phyloP scores from a whole-genome alignment of 2,329 filamentous ascomycete genomes.

The Phyllachora maydis region DNA sequence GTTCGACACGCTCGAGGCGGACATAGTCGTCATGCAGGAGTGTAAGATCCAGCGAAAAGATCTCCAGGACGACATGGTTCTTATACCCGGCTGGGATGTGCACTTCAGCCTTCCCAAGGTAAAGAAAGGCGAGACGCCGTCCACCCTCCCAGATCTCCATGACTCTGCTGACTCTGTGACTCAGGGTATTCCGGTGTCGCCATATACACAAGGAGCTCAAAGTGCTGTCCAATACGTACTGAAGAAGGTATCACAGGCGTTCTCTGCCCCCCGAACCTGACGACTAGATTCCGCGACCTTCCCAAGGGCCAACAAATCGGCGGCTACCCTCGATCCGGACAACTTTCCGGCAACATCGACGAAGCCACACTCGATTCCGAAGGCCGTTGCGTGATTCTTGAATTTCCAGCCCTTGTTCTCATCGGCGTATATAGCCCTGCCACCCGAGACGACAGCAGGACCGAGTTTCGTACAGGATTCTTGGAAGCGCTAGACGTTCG shows the following conservation, averaged over 20 bases:
- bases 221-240: constrained; percentile 68
- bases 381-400: constrained; percentile 74
- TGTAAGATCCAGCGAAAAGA: constrained; percentile 92
- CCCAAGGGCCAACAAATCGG: constrained; percentile 61
- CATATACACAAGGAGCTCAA: constrained; percentile 78
- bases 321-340: constrained; percentile 56
- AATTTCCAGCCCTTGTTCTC: constrained; percentile 88
- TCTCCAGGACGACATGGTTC: constrained; percentile 82
- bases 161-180: constrained; percentile 2
- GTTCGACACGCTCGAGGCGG: constrained; percentile 84
- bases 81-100: constrained; percentile 88
- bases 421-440: constrained; percentile 87
- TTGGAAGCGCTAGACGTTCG: constrained; percentile 62
- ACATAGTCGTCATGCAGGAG: constrained; percentile 91
- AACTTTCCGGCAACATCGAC: constrained; percentile 55
- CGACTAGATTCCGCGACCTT: constrained; percentile 52
- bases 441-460: constrained; percentile 63
- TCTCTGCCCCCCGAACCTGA: constrained; percentile 51
- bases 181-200: constrained; percentile 91
- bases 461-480: constrained; percentile 67
- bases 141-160: not conserved
- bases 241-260: constrained; percentile 87
- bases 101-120: constrained; percentile 84
- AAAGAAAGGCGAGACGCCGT: constrained; percentile 57
- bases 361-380: constrained; percentile 65